These are phyloP conservation scores for Aureobasidium sp. DNA, from an alignment of 2,329 filamentous ascomycete species.

Conservation along the genomic window DNA sequence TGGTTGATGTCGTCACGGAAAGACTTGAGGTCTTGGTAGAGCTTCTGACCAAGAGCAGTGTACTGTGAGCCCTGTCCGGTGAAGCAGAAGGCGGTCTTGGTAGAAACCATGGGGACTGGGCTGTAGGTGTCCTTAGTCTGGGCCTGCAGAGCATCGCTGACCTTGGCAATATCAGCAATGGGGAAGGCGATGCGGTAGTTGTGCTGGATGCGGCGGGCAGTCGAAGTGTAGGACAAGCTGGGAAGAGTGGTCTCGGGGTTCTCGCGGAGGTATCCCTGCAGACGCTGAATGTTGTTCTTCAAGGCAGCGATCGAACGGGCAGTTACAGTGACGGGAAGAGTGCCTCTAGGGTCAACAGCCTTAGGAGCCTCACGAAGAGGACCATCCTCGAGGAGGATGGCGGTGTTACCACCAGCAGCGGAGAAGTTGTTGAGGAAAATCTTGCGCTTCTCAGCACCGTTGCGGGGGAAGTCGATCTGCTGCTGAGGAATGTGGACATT, in stretches of 20 bases:
- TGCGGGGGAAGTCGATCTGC: constrained; percentile 37
- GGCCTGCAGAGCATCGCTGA: constrained; percentile 35
- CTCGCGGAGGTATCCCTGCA: constrained; percentile 38
- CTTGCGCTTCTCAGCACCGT: constrained; percentile 39
- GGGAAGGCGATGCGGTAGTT: constrained; percentile 43
- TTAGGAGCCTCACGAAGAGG: constrained; percentile 34
- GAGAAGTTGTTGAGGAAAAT: constrained; percentile 47
- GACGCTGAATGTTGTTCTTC: constrained; percentile 41
- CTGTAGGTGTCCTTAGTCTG: constrained; percentile 43
- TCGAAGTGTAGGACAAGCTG: constrained; percentile 44
- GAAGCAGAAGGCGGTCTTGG: constrained; percentile 44
- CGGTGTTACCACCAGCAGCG: constrained; percentile 46
- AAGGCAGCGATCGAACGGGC: constrained; percentile 43
- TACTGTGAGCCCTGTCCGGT: constrained; percentile 46
- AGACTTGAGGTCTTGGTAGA: constrained; percentile 39
- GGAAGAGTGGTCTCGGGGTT: constrained; percentile 37
- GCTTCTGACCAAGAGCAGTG: constrained; percentile 40
- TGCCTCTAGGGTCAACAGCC: constrained; percentile 36
- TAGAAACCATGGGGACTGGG: constrained; percentile 43
- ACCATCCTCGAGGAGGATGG: constrained; percentile 43
- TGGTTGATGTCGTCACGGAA: constrained; percentile 43
- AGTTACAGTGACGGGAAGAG: constrained; percentile 41
- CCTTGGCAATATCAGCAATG: constrained; percentile 38
- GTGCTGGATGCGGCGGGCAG: constrained; percentile 45
- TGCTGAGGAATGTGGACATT: constrained; percentile 44